These are phyloP conservation scores for Globisporangium middletonii DNA, from an alignment of 352 stramenopile species.

Conservation along the genomic window DNA sequence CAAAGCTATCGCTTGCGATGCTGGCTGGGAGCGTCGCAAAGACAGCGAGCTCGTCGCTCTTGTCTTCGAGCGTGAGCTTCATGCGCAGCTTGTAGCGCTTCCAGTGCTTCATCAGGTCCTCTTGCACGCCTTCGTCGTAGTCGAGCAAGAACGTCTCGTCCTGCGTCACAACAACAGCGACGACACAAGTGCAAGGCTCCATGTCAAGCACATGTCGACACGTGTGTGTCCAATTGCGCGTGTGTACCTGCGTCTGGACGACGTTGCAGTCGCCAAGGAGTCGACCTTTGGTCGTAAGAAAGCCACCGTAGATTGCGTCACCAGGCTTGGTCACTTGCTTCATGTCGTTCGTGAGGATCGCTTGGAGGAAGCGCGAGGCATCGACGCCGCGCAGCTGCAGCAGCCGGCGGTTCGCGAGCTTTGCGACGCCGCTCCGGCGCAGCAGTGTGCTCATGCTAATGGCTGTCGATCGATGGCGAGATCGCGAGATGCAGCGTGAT, in stretches of 20 bases:
- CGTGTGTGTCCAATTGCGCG: neutral
- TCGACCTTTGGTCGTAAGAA: constrained; percentile 75
- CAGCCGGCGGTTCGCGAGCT: constrained; percentile 43
- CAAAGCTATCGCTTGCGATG: constrained; percentile 20
- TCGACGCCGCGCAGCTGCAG: constrained; percentile 71
- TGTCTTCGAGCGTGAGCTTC: constrained; percentile 72
- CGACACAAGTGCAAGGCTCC: too few species aligned
- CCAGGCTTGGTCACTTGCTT: constrained; percentile 39
- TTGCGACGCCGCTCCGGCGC: constrained; percentile 32
- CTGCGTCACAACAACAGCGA: constrained; percentile 4
- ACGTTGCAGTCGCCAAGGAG: constrained; percentile 75
- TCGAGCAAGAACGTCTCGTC: constrained; percentile 69
- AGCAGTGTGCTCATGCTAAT: constrained; percentile 22
- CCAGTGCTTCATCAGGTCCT: constrained; percentile 74
- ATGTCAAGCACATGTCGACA: neutral
- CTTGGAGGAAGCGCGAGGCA: constrained; percentile 70
- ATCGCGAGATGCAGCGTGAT: neutral
- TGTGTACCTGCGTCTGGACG: constrained; percentile 42
- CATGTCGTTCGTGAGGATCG: constrained; percentile 85
- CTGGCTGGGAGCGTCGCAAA: constrained; percentile 46
- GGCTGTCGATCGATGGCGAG: neutral
- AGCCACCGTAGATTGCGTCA: constrained; percentile 70
- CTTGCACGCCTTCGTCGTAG: constrained; percentile 52
- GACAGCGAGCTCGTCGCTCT: constrained; percentile 38
- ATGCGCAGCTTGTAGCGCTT: constrained; percentile 87